Evolutionary conservation across 2,329 filamentous ascomycete species (phyloP), one percentile per base, ranked within the genome.

Genomic region (Talaromyces albobiverticillius): DNA sequence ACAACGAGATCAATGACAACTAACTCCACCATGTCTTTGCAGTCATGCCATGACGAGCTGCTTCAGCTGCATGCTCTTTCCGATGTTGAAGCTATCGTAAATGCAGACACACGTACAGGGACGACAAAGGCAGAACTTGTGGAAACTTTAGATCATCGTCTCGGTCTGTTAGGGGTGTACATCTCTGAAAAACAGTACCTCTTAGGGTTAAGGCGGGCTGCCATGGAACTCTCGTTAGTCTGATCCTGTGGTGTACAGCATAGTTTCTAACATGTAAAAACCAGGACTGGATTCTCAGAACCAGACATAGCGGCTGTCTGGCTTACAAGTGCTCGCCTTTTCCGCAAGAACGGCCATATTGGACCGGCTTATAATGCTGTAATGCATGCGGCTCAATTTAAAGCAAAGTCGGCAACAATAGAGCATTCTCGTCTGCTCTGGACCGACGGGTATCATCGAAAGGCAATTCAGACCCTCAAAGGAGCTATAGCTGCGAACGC

Each of bases 111-210:
- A 40, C 68, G 72, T 31, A 51, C 57, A 14, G 51, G 59, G 10
- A 53, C 47, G 25, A 57, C 59, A 18, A 62, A 57, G 41, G 54
- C 63, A 32, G 59, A 61, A 48, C 56, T 76, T 22, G 68, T 87
- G 6, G 76, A 79, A 48, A 79, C 79, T 20, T 69, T 96, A 4
- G 81, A 88, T 57, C 84, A 87, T 43, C 85, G 94, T n/a, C 76
- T 99, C n/a, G 89, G 92, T 61, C 81, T 95, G 1, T 77, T 99
- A 2, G 94, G 95, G 0, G 89, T 91, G 1, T 96, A 94, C 64
- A 86, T 92, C 34, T 84, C 86, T 50, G 92, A 99, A 67, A 99
- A 99, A 69, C 93, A 96, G 67, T 97, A 95, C 67, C 74, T 99
- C 9, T 78, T 99, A 25, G 89, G 91, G 1, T 80, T 97, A 38